These are phyloP conservation scores for Pyrus pyrifolia DNA, from an alignment of 306 rosid species.

Conservation along the genomic window DNA sequence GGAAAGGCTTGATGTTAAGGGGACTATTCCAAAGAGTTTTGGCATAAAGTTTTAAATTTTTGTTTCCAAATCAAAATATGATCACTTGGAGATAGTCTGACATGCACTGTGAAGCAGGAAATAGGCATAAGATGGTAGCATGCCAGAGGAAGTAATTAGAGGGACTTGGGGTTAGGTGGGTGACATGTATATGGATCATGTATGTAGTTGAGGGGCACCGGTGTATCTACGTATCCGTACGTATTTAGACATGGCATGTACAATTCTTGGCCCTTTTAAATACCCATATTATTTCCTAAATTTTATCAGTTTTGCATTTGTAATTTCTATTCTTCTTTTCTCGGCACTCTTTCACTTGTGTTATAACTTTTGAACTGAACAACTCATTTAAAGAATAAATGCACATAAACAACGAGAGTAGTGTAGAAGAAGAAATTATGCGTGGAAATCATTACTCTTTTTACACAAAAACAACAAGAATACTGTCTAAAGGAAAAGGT, in stretches of 20 bases:
- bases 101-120: conserved; percentile 22
- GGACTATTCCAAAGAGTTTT: conserved; percentile 15
- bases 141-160: conserved; percentile 5
- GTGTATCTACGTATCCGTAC: conserved; percentile 31
- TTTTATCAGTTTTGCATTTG: neutral
- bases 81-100: conserved; percentile 42
- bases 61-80: conserved; percentile 17
- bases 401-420: neutral
- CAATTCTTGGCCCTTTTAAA: conserved; percentile 15
- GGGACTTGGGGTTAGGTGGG: conserved; percentile 19
- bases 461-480: too few species aligned
- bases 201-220: conserved; percentile 25
- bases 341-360: neutral
- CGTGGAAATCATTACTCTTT: neutral
- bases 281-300: conserved; percentile 7
- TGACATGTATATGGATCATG: conserved; percentile 37
- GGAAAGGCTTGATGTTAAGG: conserved; percentile 14
- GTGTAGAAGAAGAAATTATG: neutral
- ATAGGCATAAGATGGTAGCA: conserved; percentile 35
- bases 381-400: neutral
- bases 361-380: neutral
- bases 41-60: conserved; percentile 14
- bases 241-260: conserved; percentile 29
- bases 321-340: too few species aligned
- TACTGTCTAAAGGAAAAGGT: neutral